Evolutionary conservation across 1,139 yeast species (phyloP).

Genomic region (Kodamaea alishanica): DNA sequence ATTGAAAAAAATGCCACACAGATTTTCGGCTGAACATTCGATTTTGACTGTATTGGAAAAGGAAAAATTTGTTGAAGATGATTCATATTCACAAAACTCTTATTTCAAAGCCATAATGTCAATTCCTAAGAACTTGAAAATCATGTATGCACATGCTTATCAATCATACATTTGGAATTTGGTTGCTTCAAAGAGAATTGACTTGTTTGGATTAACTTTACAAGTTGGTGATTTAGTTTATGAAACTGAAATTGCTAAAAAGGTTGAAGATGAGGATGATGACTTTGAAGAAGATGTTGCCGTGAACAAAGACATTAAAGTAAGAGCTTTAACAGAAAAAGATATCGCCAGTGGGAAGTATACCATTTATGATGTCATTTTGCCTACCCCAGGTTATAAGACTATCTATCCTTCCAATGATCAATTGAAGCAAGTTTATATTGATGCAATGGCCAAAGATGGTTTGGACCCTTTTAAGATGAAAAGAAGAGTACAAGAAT

Average conservation of each 20-base stretch:
- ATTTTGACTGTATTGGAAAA: constrained; percentile 58
- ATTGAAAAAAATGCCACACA: constrained; percentile 73
- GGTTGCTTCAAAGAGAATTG: constrained; percentile 76
- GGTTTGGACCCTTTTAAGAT: constrained; percentile 80
- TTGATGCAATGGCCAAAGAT: constrained; percentile 72
- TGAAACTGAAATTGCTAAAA: constrained; percentile 23
- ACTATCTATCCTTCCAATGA: constrained; percentile 75
- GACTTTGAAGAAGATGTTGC: constrained; percentile 63
- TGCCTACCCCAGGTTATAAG: constrained; percentile 95
- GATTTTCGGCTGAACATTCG: constrained; percentile 81
- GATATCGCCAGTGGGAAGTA: constrained; percentile 61
- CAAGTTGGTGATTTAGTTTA: constrained; percentile 77
- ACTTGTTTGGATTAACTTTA: constrained; percentile 62
- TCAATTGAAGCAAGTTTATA: constrained; percentile 57
- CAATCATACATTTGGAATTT: constrained; percentile 94
- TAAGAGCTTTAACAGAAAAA: constrained; percentile 67
- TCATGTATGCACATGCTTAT: constrained; percentile 96
- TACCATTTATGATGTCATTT: constrained; percentile 75
- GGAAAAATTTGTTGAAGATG: constrained; percentile 42
- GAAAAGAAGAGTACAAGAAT: constrained; percentile 82
- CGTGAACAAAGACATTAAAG: constrained; percentile 52
- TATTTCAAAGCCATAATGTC: constrained; percentile 82
- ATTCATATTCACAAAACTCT: constrained; percentile 44
- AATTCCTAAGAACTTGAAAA: constrained; percentile 85
- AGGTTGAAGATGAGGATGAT: constrained; percentile 24